Conservation (phyloP, 169 alveolate genomes). For the Cryptosporidium baileyi region DNA sequence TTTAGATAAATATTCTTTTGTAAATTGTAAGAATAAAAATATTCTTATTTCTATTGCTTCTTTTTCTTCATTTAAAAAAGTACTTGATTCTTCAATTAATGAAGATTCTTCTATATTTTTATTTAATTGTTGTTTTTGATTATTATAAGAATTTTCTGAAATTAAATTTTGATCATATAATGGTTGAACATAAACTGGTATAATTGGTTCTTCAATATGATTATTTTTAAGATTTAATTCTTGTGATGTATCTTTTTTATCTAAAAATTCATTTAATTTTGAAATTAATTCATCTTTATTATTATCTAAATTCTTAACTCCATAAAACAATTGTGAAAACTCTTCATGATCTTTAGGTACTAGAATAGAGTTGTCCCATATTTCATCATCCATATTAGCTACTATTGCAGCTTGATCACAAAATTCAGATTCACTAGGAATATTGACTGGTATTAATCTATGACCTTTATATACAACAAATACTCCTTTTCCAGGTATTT, state of each 20-base stretch:
- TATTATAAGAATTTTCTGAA: neutral
- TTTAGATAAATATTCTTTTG: constrained; percentile 26
- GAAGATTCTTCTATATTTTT: constrained; percentile 1
- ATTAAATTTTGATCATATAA: no score
- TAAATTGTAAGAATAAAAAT: constrained; percentile 7
- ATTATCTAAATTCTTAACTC: neutral
- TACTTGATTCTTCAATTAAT: constrained; percentile 4
- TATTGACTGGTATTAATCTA: constrained; percentile 22
- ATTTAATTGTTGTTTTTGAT: neutral
- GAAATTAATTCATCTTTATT: constrained; percentile 9
- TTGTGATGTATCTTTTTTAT: neutral
- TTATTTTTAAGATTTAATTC: neutral
- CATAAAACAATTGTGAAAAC: constrained; percentile 22
- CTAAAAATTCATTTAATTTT: constrained; percentile 9
- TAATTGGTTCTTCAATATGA: neutral
- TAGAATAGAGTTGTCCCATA: constrained; percentile 12
- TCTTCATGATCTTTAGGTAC: constrained; percentile 41
- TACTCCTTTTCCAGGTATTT: constrained; percentile 46
- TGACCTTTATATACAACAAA: constrained; percentile 43
- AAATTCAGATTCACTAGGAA: constrained; percentile 8
- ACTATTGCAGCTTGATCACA: constrained; percentile 14
- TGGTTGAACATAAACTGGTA: constrained; percentile 10
- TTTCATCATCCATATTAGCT: neutral
- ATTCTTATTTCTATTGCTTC: constrained; percentile 10
- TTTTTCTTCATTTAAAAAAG: neutral